Conservation (phyloP, 75 land plant genomes). For the Azolla pinnata region DNA sequence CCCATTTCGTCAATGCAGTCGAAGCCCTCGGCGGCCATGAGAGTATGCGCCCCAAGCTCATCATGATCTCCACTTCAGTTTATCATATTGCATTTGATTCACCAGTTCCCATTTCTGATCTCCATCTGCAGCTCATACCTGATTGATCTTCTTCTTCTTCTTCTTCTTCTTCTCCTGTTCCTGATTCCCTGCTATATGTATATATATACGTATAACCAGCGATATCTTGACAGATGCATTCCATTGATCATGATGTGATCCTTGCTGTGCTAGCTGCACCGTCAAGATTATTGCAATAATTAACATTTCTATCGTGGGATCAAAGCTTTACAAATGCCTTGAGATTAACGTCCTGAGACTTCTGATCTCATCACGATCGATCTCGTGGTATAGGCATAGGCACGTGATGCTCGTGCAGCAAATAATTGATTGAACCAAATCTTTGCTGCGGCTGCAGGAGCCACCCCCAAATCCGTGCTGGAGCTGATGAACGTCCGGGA, state of each 20-base stretch:
- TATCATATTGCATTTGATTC: not conserved
- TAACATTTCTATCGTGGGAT: not conserved
- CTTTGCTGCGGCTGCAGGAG: constrained; percentile 32
- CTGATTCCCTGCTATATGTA: too few species aligned
- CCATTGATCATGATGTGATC: too few species aligned
- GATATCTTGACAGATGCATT: too few species aligned
- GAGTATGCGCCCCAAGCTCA: constrained; percentile 25
- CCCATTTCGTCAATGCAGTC: constrained; percentile 77
- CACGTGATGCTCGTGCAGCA: too few species aligned
- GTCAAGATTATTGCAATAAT: not conserved
- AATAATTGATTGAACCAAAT: not conserved
- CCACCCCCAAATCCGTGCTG: constrained; percentile 74
- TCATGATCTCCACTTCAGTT: not conserved
- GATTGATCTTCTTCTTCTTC: not conserved
- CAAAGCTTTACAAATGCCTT: too few species aligned
- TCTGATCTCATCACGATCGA: too few species aligned
- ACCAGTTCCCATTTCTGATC: not conserved
- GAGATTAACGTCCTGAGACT: too few species aligned
- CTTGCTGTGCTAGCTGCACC: not conserved
- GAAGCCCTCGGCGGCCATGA: constrained; percentile 82
- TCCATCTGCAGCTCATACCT: not conserved
- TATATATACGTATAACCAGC: too few species aligned
- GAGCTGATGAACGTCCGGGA: constrained; percentile 88
- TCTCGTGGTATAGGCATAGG: too few species aligned
- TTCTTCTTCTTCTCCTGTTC: not conserved